Evolutionary conservation across 139 green algal genomes (phyloP).

Genomic region (Haematococcus lacustris): DNA sequence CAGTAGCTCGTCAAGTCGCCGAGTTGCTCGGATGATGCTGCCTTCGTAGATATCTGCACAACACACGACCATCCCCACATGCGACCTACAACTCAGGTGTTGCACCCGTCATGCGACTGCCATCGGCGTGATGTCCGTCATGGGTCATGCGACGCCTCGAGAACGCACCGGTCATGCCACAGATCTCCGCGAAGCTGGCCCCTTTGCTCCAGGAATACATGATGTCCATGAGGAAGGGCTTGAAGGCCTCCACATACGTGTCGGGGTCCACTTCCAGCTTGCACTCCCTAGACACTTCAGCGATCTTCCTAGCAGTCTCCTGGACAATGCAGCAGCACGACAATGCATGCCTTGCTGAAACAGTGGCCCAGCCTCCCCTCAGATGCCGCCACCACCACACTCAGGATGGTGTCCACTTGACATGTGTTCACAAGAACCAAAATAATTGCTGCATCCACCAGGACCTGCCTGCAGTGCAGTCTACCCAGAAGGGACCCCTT

Average conservation of each 20-base stretch:
- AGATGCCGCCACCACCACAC: too few relatives aligned
- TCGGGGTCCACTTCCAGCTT: constrained; percentile 66
- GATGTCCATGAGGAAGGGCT: constrained; percentile 69
- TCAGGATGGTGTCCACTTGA: neutral
- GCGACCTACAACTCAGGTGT: neutral
- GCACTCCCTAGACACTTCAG: constrained; percentile 48
- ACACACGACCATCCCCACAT: neutral
- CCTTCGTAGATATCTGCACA: constrained; percentile 84
- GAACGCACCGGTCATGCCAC: constrained; percentile 16
- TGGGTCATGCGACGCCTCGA: neutral
- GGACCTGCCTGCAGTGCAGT: neutral
- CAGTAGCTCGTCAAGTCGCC: constrained; percentile 89
- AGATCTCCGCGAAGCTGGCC: constrained; percentile 40
- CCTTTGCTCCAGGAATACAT: constrained; percentile 71
- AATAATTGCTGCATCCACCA: neutral
- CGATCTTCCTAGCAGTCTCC: constrained; percentile 63
- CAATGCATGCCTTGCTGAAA: neutral
- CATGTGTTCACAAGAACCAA: neutral
- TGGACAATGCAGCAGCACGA: constrained; percentile 18
- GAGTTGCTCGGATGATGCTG: constrained; percentile 72
- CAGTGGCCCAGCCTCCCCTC: neutral
- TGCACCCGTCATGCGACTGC: neutral
- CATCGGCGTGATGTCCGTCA: neutral
- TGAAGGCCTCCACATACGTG: constrained; percentile 69
- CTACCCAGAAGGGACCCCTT: neutral